Conservation (phyloP, 2,329 filamentous ascomycete genomes). For the Microsporum canis region DNA sequence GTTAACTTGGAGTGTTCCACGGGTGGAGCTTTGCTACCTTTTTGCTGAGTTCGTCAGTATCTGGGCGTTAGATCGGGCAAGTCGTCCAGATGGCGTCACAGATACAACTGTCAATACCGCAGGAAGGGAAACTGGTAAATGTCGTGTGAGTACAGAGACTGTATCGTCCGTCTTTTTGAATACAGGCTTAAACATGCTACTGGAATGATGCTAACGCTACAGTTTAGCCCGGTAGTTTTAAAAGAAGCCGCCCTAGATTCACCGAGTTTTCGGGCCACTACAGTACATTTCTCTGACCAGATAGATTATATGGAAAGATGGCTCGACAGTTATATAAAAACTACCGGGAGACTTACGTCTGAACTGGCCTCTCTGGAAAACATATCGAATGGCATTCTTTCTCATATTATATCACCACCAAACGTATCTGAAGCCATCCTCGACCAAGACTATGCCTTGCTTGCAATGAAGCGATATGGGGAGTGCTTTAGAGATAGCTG, state of each 20-base stretch:
- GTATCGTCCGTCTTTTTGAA: neutral
- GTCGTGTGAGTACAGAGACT: conserved; percentile 29
- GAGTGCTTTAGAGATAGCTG: conserved; percentile 85
- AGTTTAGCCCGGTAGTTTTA: conserved; percentile 60
- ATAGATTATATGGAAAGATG: conserved; percentile 84
- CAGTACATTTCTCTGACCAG: conserved; percentile 80
- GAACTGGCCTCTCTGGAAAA: conserved; percentile 67
- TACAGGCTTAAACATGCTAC: neutral
- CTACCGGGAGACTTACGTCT: conserved; percentile 49
- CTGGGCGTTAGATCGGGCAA: neutral
- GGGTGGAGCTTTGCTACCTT: neutral
- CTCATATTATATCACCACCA: conserved; percentile 60
- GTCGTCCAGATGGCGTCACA: conserved; percentile 29
- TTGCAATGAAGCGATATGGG: conserved; percentile 72
- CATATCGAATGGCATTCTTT: conserved; percentile 63
- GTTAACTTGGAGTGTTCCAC: neutral
- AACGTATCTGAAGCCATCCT: conserved; percentile 71
- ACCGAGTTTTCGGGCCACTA: conserved; percentile 81
- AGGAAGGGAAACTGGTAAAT: conserved; percentile 37
- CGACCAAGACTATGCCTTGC: conserved; percentile 87
- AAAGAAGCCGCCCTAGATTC: conserved; percentile 96
- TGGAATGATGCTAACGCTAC: neutral
- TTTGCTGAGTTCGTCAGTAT: neutral
- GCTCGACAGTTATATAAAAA: conserved; percentile 62
- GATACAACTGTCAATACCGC: conserved; percentile 27